Percentiles rank a stretch among this genome's conserved stretches.
Conservation (phyloP, 2,329 filamentous ascomycete genomes). For the Ambrosiella xylebori region DNA sequence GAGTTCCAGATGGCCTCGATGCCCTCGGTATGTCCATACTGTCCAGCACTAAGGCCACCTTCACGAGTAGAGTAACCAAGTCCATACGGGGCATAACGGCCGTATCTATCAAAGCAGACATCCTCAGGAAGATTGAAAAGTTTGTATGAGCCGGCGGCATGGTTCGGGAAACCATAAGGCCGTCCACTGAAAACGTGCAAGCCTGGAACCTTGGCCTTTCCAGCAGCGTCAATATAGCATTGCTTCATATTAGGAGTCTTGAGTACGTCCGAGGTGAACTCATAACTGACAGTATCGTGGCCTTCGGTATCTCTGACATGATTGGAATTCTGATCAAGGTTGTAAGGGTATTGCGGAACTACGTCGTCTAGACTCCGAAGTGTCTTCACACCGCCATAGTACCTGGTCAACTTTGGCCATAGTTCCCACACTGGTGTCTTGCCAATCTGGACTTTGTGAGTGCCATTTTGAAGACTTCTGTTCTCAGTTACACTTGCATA, state of each 20-base stretch:
- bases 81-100: constrained; percentile 75
- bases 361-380: constrained; percentile 50
- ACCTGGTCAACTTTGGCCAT: constrained; percentile 71
- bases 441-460: constrained; percentile 18
- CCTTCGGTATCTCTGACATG: background rate
- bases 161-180: constrained; percentile 67
- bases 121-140: constrained; percentile 63
- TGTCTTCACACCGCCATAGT: constrained; percentile 72
- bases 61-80: constrained; percentile 64
- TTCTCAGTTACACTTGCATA: constrained; percentile 58
- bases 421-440: constrained; percentile 57
- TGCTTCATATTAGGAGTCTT: constrained; percentile 44
- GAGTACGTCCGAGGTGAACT: constrained; percentile 36
- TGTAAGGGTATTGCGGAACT: constrained; percentile 62
- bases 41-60: constrained; percentile 70
- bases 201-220: constrained; percentile 47
- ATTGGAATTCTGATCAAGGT: constrained; percentile 13
- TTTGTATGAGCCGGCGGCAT: constrained; percentile 74
- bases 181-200: constrained; percentile 62
- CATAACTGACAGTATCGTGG: constrained; percentile 7
- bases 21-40: constrained; percentile 69
- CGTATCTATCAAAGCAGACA: constrained; percentile 85
- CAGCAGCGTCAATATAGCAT: constrained; percentile 60
- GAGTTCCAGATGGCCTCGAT: constrained; percentile 63
- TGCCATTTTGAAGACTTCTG: constrained; percentile 38